phyloP scores from a whole-genome alignment of 2,329 filamentous ascomycete species.

The Onygenales sp. region DNA sequence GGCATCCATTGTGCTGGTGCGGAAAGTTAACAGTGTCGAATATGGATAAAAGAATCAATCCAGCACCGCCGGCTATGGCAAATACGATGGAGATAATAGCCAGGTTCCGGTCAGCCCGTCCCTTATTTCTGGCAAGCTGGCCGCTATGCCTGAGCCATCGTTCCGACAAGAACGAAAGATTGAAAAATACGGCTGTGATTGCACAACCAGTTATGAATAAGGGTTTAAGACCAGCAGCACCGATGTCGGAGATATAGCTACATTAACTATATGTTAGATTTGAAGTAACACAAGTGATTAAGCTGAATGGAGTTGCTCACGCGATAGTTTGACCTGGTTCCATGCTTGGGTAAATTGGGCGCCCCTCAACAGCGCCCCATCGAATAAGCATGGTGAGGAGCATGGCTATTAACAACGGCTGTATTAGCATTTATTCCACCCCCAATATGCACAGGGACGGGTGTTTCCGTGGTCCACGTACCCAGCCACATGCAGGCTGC shows the following conservation, averaged over 20 bases:
- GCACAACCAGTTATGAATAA: constrained; percentile 53
- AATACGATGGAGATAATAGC: constrained; percentile 41
- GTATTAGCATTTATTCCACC: neutral
- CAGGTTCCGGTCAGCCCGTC: constrained; percentile 29
- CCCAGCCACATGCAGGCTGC: constrained; percentile 48
- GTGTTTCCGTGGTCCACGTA: constrained; percentile 14
- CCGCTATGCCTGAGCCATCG: constrained; percentile 76
- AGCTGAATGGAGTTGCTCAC: constrained; percentile 26
- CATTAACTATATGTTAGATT: constrained; percentile 2
- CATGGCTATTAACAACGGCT: constrained; percentile 35
- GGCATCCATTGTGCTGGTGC: constrained; percentile 62
- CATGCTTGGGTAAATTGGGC: constrained; percentile 46
- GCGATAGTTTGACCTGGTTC: constrained; percentile 43
- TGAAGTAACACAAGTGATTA: neutral
- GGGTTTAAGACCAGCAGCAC: constrained; percentile 49
- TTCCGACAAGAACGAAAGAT: constrained; percentile 70
- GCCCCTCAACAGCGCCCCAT: constrained; percentile 42
- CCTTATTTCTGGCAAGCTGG: constrained; percentile 63
- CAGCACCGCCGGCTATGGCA: constrained; percentile 65
- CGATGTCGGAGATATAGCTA: constrained; percentile 45
- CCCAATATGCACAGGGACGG: neutral
- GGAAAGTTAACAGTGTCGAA: constrained; percentile 71
- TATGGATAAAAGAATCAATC: constrained; percentile 72
- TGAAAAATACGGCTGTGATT: constrained; percentile 66
- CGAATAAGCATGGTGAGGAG: constrained; percentile 50